Base-by-base conservation (phyloP, 2,329 filamentous ascomycete species). In the Westerdykella ornata region DNA sequence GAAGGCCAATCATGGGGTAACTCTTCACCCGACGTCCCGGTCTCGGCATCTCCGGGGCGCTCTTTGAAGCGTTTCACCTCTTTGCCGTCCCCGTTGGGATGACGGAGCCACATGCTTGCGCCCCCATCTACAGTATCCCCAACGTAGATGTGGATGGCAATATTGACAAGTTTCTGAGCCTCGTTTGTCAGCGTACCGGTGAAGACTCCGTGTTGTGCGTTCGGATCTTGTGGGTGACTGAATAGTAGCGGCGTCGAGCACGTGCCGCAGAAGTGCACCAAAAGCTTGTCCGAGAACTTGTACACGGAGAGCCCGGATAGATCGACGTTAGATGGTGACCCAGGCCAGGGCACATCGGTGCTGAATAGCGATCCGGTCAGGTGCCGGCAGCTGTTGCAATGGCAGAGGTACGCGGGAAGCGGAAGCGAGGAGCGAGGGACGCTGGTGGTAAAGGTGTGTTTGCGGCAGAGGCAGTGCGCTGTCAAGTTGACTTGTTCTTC, bases 61-160 rank as follows among this genome's bases (percentile, higher is more conserved):
- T 33, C 13, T 18, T 42, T 45, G 35, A 50, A 62, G 2, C 59
- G 46, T 33, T 45, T 48, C 6, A 45, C 46, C n/a, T 52, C 43
- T 1, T 38, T 63, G 3, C 60, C 64, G 33, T 65, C 57, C 1
- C 47, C 40, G 31, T 71, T 69, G 0, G 56, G 39, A 5, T 59
- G 48, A 17, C 59, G 61, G 4, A 76, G 50, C 72, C 72, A 78
- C 1, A 65, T 52, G 2, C 67, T 67, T 1, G 73, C 66, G 0
- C 77, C 76, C 2, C 75, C 76, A 49, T 80, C 76, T 1, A 64
- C 19, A 0, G 76, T 78, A 41, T 78, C 74, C 1, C 57, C 66
- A 1, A 77, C 60, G 42, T 69, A 75, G 3, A 72, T 67, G 41
- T 75, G 70, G 1, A 63, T 44, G 0, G 37, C 46, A 13, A 60